Conservation (phyloP, 495 filamentous ascomycete genomes). For the Penicillium silybi region DNA sequence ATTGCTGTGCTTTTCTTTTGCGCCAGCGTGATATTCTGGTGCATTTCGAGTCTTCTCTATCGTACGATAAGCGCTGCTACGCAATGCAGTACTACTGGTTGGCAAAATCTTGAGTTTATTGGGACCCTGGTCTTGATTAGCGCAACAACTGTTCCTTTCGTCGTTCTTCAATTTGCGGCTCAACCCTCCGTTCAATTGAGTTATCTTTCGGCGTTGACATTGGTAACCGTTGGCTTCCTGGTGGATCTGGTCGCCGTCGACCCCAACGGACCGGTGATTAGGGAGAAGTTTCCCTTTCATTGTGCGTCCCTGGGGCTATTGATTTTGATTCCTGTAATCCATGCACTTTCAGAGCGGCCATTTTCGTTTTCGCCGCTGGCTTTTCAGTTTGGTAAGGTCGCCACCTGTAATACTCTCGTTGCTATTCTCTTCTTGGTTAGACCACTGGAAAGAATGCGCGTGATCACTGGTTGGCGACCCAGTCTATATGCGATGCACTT, state of each 20-base stretch:
- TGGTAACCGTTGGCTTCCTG: conserved; percentile 1
- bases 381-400: neutral
- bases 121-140: conserved; percentile 2
- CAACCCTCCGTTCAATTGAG: conserved; percentile 2
- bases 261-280: neutral
- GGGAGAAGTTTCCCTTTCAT: conserved; percentile 8
- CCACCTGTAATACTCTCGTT: neutral
- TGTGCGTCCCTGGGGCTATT: conserved; percentile 3
- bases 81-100: neutral
- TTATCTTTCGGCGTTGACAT: conserved; percentile 1
- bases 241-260: conserved; percentile 2
- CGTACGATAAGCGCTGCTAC: neutral
- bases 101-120: conserved; percentile 3
- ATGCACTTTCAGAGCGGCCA: conserved; percentile 1
- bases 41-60: conserved; percentile 2
- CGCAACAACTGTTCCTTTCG: conserved; percentile 1
- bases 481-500: conserved; percentile 11
- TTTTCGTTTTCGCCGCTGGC: neutral
- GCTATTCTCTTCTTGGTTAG: neutral
- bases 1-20: conserved; percentile 4
- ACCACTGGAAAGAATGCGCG: conserved; percentile 6
- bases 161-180: conserved; percentile 1
- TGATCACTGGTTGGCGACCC: conserved; percentile 4
- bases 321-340: conserved; percentile 3
- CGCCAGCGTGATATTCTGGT: conserved; percentile 1